Evolutionary conservation across 2,329 filamentous ascomycete genomes (phyloP).

Genomic region (Neofusicoccum sp.): DNA sequence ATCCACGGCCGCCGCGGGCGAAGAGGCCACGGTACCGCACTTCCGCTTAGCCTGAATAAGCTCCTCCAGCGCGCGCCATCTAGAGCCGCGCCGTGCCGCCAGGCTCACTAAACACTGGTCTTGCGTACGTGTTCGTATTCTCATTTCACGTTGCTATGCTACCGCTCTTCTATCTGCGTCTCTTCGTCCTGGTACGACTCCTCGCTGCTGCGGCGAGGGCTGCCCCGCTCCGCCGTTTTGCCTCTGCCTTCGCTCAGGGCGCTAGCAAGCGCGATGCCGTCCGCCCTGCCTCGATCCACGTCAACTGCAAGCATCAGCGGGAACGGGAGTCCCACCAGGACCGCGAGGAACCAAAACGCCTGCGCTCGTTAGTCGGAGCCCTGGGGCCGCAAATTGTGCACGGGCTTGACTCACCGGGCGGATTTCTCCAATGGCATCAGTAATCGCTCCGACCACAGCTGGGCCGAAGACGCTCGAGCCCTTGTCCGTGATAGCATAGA

Average conservation of each 20-base stretch:
- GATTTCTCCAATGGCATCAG: slow-evolving; percentile 62
- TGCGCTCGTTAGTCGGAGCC: slow-evolving; percentile 20
- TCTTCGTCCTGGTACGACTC: slow-evolving; percentile 4
- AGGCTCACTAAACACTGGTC: background rate
- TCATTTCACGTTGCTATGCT: background rate
- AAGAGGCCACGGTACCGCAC: slow-evolving; percentile 1
- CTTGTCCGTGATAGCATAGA: slow-evolving; percentile 98
- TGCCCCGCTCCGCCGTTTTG: slow-evolving; percentile 2
- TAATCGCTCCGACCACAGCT: slow-evolving; percentile 88
- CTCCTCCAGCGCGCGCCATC: background rate
- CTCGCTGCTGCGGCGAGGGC: background rate
- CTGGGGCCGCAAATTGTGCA: background rate
- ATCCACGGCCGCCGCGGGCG: background rate
- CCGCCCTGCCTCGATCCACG: slow-evolving; percentile 60
- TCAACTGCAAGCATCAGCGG: slow-evolving; percentile 83
- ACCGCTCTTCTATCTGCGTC: slow-evolving; percentile 5
- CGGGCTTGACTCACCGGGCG: slow-evolving; percentile 38
- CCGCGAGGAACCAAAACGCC: slow-evolving; percentile 88
- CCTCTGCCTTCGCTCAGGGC: slow-evolving; percentile 31
- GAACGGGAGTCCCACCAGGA: slow-evolving; percentile 79
- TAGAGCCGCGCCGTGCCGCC: background rate
- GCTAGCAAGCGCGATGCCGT: slow-evolving; percentile 41
- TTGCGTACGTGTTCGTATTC: slow-evolving; percentile 6
- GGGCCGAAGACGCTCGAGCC: slow-evolving; percentile 92
- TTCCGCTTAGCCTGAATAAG: slow-evolving; percentile 7